phyloP scores from a whole-genome alignment of 331 rosid species.

The Ulmus americana region DNA sequence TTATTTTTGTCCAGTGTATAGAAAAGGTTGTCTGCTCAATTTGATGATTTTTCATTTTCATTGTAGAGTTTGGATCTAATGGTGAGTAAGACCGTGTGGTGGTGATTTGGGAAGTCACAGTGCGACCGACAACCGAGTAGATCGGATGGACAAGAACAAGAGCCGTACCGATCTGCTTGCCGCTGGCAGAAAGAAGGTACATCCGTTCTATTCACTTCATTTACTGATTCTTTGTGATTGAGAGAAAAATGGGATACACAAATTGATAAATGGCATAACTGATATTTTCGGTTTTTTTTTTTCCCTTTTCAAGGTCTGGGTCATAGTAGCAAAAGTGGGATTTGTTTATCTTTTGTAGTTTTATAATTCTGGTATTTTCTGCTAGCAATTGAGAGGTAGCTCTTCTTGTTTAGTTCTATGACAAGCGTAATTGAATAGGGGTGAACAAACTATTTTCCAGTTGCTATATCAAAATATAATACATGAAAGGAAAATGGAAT shows the following conservation, averaged over 20 bases:
- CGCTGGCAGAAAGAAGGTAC: slow-evolving; percentile 80
- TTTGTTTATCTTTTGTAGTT: background rate
- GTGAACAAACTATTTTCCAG: background rate
- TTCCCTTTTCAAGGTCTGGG: too few relatives aligned
- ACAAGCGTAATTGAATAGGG: background rate
- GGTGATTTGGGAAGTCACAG: slow-evolving; percentile 31
- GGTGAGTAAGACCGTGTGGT: slow-evolving; percentile 25
- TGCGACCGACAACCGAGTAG: slow-evolving; percentile 46
- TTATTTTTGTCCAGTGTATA: background rate
- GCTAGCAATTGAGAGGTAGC: background rate
- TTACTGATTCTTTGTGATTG: background rate
- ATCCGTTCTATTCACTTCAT: background rate
- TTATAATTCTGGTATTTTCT: background rate
- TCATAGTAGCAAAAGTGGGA: background rate
- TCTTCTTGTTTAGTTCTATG: background rate
- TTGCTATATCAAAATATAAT: background rate
- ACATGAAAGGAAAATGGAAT: background rate
- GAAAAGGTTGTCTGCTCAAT: background rate
- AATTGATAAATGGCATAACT: background rate
- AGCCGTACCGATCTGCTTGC: slow-evolving; percentile 93
- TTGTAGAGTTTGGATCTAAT: slow-evolving; percentile 31
- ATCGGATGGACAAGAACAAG: slow-evolving; percentile 85
- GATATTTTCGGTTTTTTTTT: background rate
- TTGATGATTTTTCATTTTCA: slow-evolving; percentile 4
- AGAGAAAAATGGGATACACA: too few relatives aligned